Percentiles rank a stretch among this genome's conserved stretches.
These are phyloP conservation scores for Ophiostoma sp. DNA, from an alignment of 2,329 filamentous ascomycete genomes.

Conservation along the genomic window DNA sequence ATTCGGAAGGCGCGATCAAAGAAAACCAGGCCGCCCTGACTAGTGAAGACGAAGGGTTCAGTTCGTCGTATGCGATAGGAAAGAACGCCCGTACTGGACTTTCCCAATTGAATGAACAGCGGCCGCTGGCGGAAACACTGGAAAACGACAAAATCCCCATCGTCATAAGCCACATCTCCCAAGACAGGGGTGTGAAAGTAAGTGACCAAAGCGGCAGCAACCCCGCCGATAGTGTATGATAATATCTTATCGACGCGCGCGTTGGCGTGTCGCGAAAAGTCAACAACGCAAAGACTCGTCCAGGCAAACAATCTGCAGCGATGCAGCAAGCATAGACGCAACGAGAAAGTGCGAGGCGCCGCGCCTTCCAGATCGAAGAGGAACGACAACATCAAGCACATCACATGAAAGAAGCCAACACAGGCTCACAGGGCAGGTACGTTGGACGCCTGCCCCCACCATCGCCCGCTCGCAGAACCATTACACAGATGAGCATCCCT, in stretches of 20 bases:
- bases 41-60: no score
- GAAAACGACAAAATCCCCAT: neutral
- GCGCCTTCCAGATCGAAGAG: neutral
- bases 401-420: slow-evolving; percentile 1
- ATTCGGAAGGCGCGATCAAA: no score
- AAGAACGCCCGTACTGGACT: no score
- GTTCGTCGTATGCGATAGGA: no score
- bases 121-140: neutral
- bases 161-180: neutral
- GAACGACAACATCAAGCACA: neutral
- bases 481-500: neutral
- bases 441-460: slow-evolving; percentile 8
- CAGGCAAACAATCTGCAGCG: neutral
- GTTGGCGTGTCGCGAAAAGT: slow-evolving; percentile 5
- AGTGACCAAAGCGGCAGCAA: slow-evolving; percentile 6
- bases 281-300: neutral
- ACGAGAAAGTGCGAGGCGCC: neutral
- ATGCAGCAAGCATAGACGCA: neutral
- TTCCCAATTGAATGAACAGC: neutral
- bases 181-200: slow-evolving; percentile 4
- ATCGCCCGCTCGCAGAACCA: neutral
- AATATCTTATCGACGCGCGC: slow-evolving; percentile 1
- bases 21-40: no score
- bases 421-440: neutral
- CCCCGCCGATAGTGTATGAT: neutral